Base-by-base conservation (phyloP, 257 asterid species). In the Solanum appendiculatum region DNA sequence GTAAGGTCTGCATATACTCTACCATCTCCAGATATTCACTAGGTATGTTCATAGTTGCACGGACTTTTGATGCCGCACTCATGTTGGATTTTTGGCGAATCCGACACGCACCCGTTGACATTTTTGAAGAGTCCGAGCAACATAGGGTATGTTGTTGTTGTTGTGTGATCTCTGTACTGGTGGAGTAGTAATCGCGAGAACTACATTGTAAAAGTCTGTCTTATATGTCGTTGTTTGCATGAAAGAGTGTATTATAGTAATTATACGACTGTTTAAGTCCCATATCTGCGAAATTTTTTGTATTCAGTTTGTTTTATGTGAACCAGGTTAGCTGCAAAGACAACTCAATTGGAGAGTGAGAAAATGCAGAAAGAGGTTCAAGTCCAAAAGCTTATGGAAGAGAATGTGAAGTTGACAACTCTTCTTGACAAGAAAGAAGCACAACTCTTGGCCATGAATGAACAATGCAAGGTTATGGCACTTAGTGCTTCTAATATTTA, bases 391-490 rank as follows among this genome's bases (percentile, higher is more conserved):
- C 96, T 96, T n/a, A 93, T 97, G 97, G 98, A 96, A 88, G 99
- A 96, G 90, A 97, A 97, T 63, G 95, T 94, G 75, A 92, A 92
- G 86, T 91, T 97, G 86, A 93, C 90, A 82, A 90, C 97, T 91
- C 91, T 89, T 40, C 98, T 96, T 81, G 99, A 96, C 94, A 93
- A 96, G 92, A 97, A 97, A 91, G 99, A 97, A 87, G 99, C 99
- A 87, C 99, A 97, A 87, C 99, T 97, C 23, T 87, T 93, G 78
- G 99, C 99, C 90, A 94, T 97, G 99, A 97, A 94, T 63, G 99
- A 96, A 91, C 99, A 97, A 90, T 97, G 99, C 94, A 97, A 97
- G 92, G 92, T 96, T 77, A 94, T 97, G 98, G 99, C 99, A 25
- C 92, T 97, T 60, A 92, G 89, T 87, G 93, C 96, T 83, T 92